Conservation (phyloP, 2,329 filamentous ascomycete species). For the Aspergillus sp. region DNA sequence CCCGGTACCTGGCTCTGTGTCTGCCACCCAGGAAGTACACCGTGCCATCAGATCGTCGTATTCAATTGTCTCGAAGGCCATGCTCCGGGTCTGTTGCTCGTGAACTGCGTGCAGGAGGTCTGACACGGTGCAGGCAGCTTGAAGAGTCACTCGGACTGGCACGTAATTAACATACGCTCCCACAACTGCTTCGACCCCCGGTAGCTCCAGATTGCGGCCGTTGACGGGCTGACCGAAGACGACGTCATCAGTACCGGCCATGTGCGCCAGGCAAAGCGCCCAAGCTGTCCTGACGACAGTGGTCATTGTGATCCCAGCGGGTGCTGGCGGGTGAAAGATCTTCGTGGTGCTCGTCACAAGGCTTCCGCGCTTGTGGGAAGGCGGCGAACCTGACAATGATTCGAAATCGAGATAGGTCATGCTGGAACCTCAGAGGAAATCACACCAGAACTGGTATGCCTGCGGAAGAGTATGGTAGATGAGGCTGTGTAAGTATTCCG, state of each 20-base stretch:
- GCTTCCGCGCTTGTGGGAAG: neutral
- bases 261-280: slow-evolving; percentile 56
- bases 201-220: slow-evolving; percentile 49
- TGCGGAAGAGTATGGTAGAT: rapidly evolving
- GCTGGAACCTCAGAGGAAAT: no score
- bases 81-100: slow-evolving; percentile 50
- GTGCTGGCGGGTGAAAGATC: slow-evolving; percentile 8
- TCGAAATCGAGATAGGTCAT: slow-evolving; percentile 11
- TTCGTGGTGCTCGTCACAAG: neutral
- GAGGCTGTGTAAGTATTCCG: no score
- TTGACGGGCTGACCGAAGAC: slow-evolving; percentile 59
- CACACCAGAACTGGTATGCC: no score
- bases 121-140: slow-evolving; percentile 21
- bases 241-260: slow-evolving; percentile 54
- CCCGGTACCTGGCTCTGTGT: slow-evolving; percentile 34
- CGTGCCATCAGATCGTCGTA: slow-evolving; percentile 55
- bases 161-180: slow-evolving; percentile 32
- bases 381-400: slow-evolving; percentile 9
- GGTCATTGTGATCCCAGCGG: slow-evolving; percentile 25
- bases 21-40: slow-evolving; percentile 58
- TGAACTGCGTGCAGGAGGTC: slow-evolving; percentile 54
- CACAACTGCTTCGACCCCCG: slow-evolving; percentile 28
- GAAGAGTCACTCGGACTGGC: slow-evolving; percentile 26
- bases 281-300: slow-evolving; percentile 60
- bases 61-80: slow-evolving; percentile 55